Evolutionary conservation across 306 rosid genomes (phyloP).

Genomic region (Castanea crenata): DNA sequence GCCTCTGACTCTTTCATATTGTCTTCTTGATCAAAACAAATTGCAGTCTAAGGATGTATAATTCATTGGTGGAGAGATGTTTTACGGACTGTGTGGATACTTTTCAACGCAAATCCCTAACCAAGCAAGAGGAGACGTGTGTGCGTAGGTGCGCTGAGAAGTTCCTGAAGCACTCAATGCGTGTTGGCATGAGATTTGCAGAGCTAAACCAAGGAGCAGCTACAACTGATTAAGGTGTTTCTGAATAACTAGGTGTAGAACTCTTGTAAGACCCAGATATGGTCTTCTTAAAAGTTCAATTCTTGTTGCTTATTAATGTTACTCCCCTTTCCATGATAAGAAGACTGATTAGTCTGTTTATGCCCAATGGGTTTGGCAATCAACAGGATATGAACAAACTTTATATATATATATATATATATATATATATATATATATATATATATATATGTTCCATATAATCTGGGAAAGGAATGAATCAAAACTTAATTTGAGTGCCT

Average conservation of each 20-base stretch:
- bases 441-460: not conserved
- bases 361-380: not conserved
- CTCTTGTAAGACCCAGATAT: not conserved
- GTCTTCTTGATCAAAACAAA: not conserved
- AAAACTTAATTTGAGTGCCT: not conserved
- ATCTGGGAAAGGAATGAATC: not conserved
- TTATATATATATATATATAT: not conserved
- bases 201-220: constrained; percentile 60
- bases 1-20: not conserved
- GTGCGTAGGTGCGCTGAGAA: constrained; percentile 60
- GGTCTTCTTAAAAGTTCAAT: not conserved
- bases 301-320: not conserved
- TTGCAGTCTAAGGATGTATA: constrained; percentile 54
- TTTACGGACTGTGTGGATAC: constrained; percentile 44
- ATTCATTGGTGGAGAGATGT: constrained; percentile 57
- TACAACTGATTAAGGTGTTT: constrained; percentile 33
- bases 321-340: not conserved
- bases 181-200: constrained; percentile 52
- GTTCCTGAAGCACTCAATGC: constrained; percentile 56
- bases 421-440: no score
- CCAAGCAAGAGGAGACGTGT: constrained; percentile 54
- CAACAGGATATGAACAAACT: not conserved
- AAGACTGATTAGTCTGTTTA: not conserved
- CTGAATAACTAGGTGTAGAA: not conserved
- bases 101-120: constrained; percentile 46